Evolutionary conservation across 2,329 filamentous ascomycete genomes (phyloP).

Genomic region (Venturia asperata): DNA sequence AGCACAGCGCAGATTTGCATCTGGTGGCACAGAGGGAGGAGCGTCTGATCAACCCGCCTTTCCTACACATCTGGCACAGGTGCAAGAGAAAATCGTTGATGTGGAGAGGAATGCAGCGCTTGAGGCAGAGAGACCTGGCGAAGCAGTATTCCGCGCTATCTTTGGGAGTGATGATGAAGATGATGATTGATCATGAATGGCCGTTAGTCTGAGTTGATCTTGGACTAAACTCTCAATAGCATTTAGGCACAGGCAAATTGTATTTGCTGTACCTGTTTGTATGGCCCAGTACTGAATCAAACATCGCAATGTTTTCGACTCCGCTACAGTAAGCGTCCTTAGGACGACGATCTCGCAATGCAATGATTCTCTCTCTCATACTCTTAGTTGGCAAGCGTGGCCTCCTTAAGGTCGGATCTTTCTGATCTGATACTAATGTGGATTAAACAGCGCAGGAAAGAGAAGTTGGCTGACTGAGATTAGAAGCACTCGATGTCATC

Average conservation of each 20-base stretch:
- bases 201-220: not conserved
- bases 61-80: slow-evolving; percentile 18
- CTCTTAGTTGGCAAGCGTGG: not conserved
- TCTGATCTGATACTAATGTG: not conserved
- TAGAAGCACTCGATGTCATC: not conserved
- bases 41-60: slow-evolving; percentile 22
- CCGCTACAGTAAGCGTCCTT: not conserved
- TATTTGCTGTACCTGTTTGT: not conserved
- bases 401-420: not conserved
- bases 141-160: slow-evolving; percentile 82
- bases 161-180: slow-evolving; percentile 70
- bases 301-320: not conserved
- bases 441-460: not conserved
- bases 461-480: not conserved
- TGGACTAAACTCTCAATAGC: not conserved
- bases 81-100: slow-evolving; percentile 44
- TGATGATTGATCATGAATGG: slow-evolving; percentile 4
- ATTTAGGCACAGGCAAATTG: not conserved
- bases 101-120: slow-evolving; percentile 71
- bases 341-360: not conserved
- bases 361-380: not conserved
- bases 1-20: slow-evolving; percentile 24
- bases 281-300: not conserved
- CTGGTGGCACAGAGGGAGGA: slow-evolving; percentile 25
- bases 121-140: slow-evolving; percentile 65